A percentile compares a stretch with the other conserved stretches of the same genome.
These are phyloP conservation scores for Chaetoceros muelleri DNA, from an alignment of 108 stramenopile genomes.

Conservation along the genomic window DNA sequence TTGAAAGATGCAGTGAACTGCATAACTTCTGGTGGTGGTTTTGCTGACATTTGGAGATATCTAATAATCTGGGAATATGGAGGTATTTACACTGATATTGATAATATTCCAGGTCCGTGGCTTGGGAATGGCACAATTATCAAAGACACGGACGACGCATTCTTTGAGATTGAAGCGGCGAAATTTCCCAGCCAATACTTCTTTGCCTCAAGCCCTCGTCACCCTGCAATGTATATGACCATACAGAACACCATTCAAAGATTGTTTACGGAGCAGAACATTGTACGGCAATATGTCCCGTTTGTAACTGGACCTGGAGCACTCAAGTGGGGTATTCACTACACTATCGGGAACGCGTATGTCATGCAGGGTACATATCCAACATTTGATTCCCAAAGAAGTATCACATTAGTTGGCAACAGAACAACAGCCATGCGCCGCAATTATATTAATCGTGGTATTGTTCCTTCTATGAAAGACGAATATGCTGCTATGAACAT, in stretches of 20 bases:
- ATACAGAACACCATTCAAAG: slow-evolving; percentile 14
- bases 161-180: slow-evolving; percentile 34
- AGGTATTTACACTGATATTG: slow-evolving; percentile 60
- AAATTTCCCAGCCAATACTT: slow-evolving; percentile 47
- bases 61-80: too few species aligned
- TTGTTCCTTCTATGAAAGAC: too few species aligned
- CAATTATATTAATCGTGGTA: too few species aligned
- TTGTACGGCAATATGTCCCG: slow-evolving; percentile 14
- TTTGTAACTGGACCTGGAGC: slow-evolving; percentile 28
- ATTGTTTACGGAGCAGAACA: slow-evolving; percentile 7
- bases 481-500: too few species aligned
- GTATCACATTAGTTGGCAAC: too few species aligned
- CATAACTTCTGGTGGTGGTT: slow-evolving; percentile 27
- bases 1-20: slow-evolving; percentile 33
- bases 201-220: slow-evolving; percentile 44
- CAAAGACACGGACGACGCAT: slow-evolving; percentile 35
- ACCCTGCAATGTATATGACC: slow-evolving; percentile 45
- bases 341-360: too few species aligned
- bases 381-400: too few species aligned
- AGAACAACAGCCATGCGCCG: too few species aligned
- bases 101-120: slow-evolving; percentile 21
- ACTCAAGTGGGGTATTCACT: slow-evolving; percentile 1
- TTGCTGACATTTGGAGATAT: slow-evolving; percentile 48
- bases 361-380: too few species aligned
- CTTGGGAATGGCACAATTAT: slow-evolving; percentile 20